Evolutionary conservation across 2,329 filamentous ascomycete species (phyloP).

Genomic region (Aureobasidium uvarum): DNA sequence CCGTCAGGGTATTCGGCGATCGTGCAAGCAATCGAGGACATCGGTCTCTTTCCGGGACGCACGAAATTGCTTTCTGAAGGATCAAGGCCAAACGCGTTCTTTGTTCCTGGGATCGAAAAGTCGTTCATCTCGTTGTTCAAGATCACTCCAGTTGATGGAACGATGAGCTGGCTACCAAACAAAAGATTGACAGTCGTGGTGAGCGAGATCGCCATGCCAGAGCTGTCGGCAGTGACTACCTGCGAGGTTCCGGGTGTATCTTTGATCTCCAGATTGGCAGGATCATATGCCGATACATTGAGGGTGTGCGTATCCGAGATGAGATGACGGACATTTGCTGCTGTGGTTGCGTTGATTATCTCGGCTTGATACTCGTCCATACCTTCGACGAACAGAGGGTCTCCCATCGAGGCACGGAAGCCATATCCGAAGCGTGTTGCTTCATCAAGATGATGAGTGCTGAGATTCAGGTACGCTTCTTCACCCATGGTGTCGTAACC

Average conservation of each 20-base stretch:
- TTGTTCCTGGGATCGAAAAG: slow-evolving; percentile 76
- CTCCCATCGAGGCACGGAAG: slow-evolving; percentile 70
- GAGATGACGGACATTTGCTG: slow-evolving; percentile 58
- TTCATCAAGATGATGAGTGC: slow-evolving; percentile 80
- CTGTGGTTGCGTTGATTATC: slow-evolving; percentile 64
- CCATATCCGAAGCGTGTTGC: slow-evolving; percentile 89
- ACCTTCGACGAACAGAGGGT: slow-evolving; percentile 69
- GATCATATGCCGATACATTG: slow-evolving; percentile 72
- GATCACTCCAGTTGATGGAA: slow-evolving; percentile 78
- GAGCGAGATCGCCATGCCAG: slow-evolving; percentile 72
- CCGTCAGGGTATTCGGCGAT: slow-evolving; percentile 68
- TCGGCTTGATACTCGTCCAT: slow-evolving; percentile 62
- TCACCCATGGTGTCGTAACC: slow-evolving; percentile 66
- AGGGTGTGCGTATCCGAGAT: slow-evolving; percentile 73
- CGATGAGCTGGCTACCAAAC: slow-evolving; percentile 76
- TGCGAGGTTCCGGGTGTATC: slow-evolving; percentile 74
- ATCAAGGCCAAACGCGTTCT: slow-evolving; percentile 81
- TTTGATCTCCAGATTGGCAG: slow-evolving; percentile 62
- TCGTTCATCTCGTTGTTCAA: slow-evolving; percentile 64
- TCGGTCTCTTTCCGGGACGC: slow-evolving; percentile 72
- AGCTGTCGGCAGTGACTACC: slow-evolving; percentile 66
- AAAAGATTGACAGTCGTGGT: slow-evolving; percentile 87
- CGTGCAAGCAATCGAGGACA: slow-evolving; percentile 78
- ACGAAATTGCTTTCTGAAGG: slow-evolving; percentile 81
- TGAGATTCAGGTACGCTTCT: slow-evolving; percentile 59